Conservation (phyloP, 1,139 yeast species). For the Candida sanyaensis region DNA sequence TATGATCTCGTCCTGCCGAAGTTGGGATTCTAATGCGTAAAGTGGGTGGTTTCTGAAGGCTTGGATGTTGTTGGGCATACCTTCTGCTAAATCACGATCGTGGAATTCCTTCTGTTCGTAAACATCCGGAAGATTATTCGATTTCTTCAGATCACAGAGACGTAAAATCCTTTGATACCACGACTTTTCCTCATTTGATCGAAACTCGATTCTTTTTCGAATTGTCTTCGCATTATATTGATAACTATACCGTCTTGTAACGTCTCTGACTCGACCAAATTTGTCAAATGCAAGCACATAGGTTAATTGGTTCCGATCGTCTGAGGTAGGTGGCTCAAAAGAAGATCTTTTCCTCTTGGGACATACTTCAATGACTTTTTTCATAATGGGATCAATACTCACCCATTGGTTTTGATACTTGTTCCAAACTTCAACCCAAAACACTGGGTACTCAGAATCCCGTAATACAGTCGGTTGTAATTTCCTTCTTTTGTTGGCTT, state of each 20-base stretch:
- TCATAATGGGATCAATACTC: constrained; percentile 78
- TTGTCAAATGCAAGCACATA: constrained; percentile 81
- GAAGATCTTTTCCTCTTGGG: constrained; percentile 59
- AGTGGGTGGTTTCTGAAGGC: constrained; percentile 89
- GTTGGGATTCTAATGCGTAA: constrained; percentile 78
- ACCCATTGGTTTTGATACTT: constrained; percentile 70
- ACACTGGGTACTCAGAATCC: constrained; percentile 61
- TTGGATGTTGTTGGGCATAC: constrained; percentile 80
- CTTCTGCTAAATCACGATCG: constrained; percentile 70
- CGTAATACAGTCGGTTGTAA: constrained; percentile 15
- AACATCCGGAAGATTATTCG: constrained; percentile 54
- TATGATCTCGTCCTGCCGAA: constrained; percentile 70
- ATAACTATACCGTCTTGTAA: constrained; percentile 79
- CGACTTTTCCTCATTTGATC: constrained; percentile 52
- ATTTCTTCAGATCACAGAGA: constrained; percentile 29
- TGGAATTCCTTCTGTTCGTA: constrained; percentile 72
- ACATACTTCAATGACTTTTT: constrained; percentile 62
- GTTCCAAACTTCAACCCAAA: constrained; percentile 97
- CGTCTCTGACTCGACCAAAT: constrained; percentile 69
- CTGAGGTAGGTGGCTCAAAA: constrained; percentile 75
- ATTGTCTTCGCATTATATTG: constrained; percentile 73
- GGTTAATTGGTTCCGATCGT: constrained; percentile 58
- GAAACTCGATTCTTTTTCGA: constrained; percentile 64
- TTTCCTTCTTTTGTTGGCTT: constrained; percentile 1
- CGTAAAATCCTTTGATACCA: constrained; percentile 62